Conservation (phyloP, 495 filamentous ascomycete species). For the Sordaria brevicollis region DNA sequence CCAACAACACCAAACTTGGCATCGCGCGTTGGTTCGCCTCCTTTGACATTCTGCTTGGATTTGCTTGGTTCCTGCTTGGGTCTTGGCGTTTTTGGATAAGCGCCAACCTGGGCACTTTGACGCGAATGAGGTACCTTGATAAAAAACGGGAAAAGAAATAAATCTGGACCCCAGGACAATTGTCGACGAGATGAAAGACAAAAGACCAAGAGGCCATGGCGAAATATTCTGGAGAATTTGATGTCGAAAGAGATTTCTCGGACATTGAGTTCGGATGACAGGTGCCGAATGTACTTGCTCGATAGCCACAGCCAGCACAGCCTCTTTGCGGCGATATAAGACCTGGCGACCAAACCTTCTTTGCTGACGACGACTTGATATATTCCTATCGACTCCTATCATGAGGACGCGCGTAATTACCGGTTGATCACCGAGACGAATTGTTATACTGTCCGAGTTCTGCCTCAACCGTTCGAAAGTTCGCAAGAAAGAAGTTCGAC, state of each 20-base stretch:
- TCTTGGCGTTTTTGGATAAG: background rate
- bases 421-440: background rate
- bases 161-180: too few species aligned
- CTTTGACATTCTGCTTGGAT: background rate
- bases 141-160: background rate
- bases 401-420: background rate
- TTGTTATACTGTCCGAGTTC: background rate
- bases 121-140: background rate
- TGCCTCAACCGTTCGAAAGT: background rate
- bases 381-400: background rate
- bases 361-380: background rate
- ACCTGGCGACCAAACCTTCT: background rate
- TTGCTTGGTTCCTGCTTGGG: background rate
- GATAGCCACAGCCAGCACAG: background rate
- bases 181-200: background rate
- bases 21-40: background rate
- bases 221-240: background rate
- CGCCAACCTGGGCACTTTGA: background rate
- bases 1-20: background rate
- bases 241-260: too few species aligned
- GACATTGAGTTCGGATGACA: background rate
- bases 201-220: background rate
- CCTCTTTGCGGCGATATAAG: background rate
- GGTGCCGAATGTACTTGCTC: background rate
- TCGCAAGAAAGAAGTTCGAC: background rate